Evolutionary conservation across 2,329 filamentous ascomycete genomes (phyloP).

Genomic region (Escovopsis sp.): DNA sequence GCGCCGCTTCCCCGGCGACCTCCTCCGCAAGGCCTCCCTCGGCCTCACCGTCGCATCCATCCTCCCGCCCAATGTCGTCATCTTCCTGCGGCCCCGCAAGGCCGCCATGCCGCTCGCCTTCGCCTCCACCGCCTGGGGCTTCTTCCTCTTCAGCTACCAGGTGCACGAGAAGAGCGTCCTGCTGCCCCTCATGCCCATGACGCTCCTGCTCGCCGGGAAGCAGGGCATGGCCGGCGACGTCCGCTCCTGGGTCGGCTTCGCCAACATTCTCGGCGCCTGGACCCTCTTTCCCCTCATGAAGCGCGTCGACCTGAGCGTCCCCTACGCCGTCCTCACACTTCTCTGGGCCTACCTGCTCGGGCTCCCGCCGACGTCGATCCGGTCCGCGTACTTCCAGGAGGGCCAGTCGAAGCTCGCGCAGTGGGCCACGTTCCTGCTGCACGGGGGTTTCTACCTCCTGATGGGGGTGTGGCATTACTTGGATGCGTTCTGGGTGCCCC

Average conservation of each 20-base stretch:
- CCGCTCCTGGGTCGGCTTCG: constrained; percentile 89
- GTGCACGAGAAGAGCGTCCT: constrained; percentile 97
- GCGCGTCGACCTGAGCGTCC: constrained; percentile 68
- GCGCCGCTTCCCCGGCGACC: constrained; percentile 49
- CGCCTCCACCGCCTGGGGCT: constrained; percentile 80
- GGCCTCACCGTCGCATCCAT: constrained; percentile 62
- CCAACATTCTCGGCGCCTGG: constrained; percentile 78
- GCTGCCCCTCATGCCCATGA: constrained; percentile 86
- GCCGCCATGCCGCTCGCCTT: constrained; percentile 66
- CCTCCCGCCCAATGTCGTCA: constrained; percentile 58
- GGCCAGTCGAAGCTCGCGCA: constrained; percentile 17
- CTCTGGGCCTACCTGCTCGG: constrained; percentile 88
- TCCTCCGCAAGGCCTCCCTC: constrained; percentile 65
- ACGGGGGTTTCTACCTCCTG: constrained; percentile 57
- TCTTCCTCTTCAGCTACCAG: constrained; percentile 95
- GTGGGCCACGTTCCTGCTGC: constrained; percentile 51
- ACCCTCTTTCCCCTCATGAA: constrained; percentile 86
- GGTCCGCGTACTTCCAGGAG: constrained; percentile 50
- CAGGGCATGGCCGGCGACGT: constrained; percentile 62
- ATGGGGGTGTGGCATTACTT: constrained; percentile 73
- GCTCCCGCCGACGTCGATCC: constrained; percentile 55
- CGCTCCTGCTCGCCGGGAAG: constrained; percentile 63
- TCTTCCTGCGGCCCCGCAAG: constrained; percentile 66
- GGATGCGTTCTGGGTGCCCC: constrained; percentile 53
- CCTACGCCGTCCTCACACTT: constrained; percentile 70